Evolutionary conservation across 352 stramenopile genomes (phyloP).

Genomic region (Phytophthora sansomeana): DNA sequence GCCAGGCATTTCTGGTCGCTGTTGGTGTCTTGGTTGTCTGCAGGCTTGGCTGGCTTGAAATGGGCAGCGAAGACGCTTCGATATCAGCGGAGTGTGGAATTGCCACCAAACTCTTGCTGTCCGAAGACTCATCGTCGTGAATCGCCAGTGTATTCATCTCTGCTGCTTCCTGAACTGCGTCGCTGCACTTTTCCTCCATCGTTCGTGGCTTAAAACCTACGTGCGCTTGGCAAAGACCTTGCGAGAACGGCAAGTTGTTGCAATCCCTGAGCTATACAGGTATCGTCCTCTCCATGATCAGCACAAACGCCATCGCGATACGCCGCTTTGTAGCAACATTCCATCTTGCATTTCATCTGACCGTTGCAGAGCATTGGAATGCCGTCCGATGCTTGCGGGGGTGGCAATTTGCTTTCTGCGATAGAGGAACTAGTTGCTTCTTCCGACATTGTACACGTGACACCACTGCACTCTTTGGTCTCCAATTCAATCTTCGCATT

Average conservation of each 20-base stretch:
- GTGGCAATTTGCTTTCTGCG: not conserved
- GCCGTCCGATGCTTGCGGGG: not conserved
- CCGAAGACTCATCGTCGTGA: conserved; percentile 2
- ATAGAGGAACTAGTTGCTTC: not conserved
- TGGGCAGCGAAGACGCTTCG: not conserved
- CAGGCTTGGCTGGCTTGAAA: conserved; percentile 14
- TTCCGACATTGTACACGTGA: not conserved
- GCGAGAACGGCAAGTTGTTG: conserved; percentile 11
- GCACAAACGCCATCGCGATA: conserved; percentile 9
- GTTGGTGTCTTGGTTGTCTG: conserved; percentile 1
- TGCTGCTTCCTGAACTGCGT: not conserved
- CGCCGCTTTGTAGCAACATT: conserved; percentile 16
- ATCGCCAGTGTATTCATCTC: too few relatives aligned
- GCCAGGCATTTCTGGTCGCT: conserved; percentile 14
- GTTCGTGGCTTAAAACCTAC: not conserved
- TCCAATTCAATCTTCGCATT: conserved; percentile 1
- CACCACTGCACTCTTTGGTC: not conserved
- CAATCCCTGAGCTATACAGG: conserved; percentile 1
- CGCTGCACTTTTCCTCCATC: not conserved
- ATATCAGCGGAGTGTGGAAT: not conserved
- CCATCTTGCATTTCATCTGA: conserved; percentile 13
- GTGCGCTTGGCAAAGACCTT: conserved; percentile 8
- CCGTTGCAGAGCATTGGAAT: conserved; percentile 22
- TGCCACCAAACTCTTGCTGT: not conserved
- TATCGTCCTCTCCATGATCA: conserved; percentile 11